Percentiles rank a stretch among this genome's conserved stretches.
Conservation (phyloP, 192 early-diverging fungal genomes). For the Linnemannia elongata region DNA sequence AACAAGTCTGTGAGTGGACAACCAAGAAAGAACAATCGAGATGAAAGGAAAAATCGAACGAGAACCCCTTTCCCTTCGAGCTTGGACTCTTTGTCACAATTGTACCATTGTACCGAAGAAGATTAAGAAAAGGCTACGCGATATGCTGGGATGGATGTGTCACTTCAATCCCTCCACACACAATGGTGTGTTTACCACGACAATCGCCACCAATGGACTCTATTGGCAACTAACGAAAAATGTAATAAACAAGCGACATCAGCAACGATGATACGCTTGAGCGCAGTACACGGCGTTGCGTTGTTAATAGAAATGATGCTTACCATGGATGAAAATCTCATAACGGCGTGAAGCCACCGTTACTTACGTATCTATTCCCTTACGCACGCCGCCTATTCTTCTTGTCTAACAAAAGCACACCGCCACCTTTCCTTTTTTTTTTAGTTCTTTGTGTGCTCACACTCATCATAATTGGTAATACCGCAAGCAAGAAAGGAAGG, state of each 20-base stretch:
- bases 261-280: neutral
- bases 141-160: no score
- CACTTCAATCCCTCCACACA: no score
- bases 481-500: neutral
- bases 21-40: neutral
- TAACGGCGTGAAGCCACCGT: neutral
- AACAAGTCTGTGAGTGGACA: neutral
- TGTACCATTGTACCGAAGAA: no score
- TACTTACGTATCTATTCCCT: neutral
- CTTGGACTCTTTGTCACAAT: no score
- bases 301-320: neutral
- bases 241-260: neutral
- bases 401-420: neutral
- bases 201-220: no score
- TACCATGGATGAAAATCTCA: neutral
- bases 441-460: neutral
- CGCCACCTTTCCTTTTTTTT: neutral
- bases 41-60: neutral
- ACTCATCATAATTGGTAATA: neutral
- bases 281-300: neutral
- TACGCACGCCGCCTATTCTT: neutral
- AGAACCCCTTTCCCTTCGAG: no score
- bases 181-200: no score
- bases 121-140: no score
- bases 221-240: neutral